These are phyloP conservation scores for Schizochytrium sp. DNA, from an alignment of 108 stramenopile genomes.

Conservation along the genomic window DNA sequence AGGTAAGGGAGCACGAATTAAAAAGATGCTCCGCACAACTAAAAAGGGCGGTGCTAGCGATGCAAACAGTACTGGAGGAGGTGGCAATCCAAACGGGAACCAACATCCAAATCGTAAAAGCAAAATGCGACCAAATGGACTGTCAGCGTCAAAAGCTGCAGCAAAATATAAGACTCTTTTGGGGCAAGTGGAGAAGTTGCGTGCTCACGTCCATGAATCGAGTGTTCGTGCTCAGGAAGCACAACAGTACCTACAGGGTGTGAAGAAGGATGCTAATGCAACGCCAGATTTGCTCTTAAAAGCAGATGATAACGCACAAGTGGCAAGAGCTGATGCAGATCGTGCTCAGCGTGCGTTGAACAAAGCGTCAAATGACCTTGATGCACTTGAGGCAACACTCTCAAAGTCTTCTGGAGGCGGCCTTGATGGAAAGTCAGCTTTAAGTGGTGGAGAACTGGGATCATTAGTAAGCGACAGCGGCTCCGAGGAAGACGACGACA, in stretches of 20 bases:
- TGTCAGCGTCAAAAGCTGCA: neutral
- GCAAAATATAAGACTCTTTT: conserved; percentile 9
- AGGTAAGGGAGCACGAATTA: neutral
- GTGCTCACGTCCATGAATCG: conserved; percentile 2
- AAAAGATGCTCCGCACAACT: neutral
- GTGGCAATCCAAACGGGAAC: neutral
- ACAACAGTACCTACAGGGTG: neutral
- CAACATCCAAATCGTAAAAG: neutral
- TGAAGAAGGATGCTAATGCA: neutral
- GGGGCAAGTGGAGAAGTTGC: neutral
- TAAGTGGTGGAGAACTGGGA: neutral
- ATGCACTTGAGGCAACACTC: neutral
- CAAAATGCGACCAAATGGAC: neutral
- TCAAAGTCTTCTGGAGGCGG: neutral
- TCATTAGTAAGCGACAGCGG: neutral
- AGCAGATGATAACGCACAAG: neutral
- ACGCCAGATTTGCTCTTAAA: neutral
- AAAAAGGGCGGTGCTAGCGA: neutral
- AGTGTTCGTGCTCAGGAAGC: conserved; percentile 26
- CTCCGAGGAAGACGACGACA: conserved; percentile 21
- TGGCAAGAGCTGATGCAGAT: neutral
- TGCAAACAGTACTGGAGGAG: neutral
- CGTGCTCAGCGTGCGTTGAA: conserved; percentile 21
- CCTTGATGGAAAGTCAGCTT: neutral
- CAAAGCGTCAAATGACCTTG: neutral